These are phyloP conservation scores for Chenopodium formosanum DNA, from an alignment of 148 eudicot species.

Conservation along the genomic window DNA sequence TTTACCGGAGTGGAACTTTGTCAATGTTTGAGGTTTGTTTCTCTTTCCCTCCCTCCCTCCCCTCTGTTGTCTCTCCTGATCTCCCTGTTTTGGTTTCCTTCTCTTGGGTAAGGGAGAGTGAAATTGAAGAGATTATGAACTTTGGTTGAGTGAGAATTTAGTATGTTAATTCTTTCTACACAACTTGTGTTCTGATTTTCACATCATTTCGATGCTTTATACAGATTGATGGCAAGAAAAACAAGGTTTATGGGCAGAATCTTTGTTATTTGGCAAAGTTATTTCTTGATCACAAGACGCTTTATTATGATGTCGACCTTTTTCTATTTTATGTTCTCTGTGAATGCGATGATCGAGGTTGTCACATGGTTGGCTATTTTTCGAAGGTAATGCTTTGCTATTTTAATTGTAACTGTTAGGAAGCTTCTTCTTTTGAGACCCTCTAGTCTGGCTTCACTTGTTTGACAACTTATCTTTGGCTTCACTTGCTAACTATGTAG, in stretches of 20 bases:
- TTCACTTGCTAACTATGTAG: conserved; percentile 40
- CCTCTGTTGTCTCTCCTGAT: background rate
- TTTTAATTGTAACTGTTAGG: background rate
- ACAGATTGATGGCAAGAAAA: conserved; percentile 98
- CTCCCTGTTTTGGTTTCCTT: background rate
- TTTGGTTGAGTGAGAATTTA: background rate
- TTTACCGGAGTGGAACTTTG: conserved; percentile 86
- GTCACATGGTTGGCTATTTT: conserved; percentile 99
- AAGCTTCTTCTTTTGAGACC: conserved; percentile 1
- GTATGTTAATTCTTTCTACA: background rate
- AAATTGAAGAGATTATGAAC: background rate
- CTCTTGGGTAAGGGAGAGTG: background rate
- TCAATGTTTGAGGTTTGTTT: conserved; percentile 92
- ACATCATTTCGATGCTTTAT: conserved; percentile 20
- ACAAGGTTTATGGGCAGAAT: conserved; percentile 96
- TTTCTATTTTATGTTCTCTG: conserved; percentile 89
- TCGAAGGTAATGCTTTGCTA: conserved; percentile 61
- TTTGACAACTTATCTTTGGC: background rate
- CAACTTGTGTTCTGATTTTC: background rate
- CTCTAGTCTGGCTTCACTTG: background rate
- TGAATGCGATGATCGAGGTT: conserved; percentile 98
- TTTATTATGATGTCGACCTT: conserved; percentile 91
- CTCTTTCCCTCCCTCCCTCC: background rate
- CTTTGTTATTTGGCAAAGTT: conserved; percentile 92
- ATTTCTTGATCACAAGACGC: conserved; percentile 98